Base-by-base conservation (phyloP, 2,329 filamentous ascomycete species). In the Lizonia empirigonia region DNA sequence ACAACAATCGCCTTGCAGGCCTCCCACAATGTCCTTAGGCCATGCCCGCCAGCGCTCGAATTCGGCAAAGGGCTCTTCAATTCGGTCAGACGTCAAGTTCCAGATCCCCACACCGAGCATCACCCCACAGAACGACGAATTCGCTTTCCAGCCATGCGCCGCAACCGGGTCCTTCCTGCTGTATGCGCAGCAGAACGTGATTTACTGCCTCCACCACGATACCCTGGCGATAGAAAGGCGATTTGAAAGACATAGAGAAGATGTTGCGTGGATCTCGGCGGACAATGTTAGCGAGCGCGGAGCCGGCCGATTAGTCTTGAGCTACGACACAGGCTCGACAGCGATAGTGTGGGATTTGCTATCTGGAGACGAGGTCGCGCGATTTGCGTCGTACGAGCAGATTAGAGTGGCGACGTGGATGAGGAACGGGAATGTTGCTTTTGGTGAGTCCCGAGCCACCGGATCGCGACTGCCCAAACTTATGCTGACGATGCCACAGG, bases 261-360 rank as follows among this genome's bases (percentile, higher is more conserved):
- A 95, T 60, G 86, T 99, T 23, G 82, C 87, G 47, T 82, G 96
- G 66, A 85, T 99, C 46, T 87, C 88, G 1, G 91, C 95, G 44
- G 94, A 99, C 72, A 97, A 92, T 68, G 85, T 90, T 48, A 97
- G 92, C 72, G 92, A 97, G 62, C 79, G 85, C 54, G 92, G 92
- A 3, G 87, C 88, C 1, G 94, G 93, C 22, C 82, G 92, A 57
- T 77, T 96, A 53, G 91, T 96, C 2, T 90, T 96, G 55, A 97
- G 91, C 76, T 97, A 96, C 67, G 94, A 99, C 78, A 84, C 84
- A 15, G 88, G 90, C 29, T 90, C 93, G 73, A 96, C 90, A 1
- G 91, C 92, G 4, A 96, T 97, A 68, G 90, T 97, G 7, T 99
- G 94, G 94, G 93, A 99, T 75, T 81, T 97, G 54, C 85, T 95